Evolutionary conservation across 2,329 filamentous ascomycete species (phyloP), one percentile per base, ranked within the genome.

Genomic region (Sporothrix phasma): DNA sequence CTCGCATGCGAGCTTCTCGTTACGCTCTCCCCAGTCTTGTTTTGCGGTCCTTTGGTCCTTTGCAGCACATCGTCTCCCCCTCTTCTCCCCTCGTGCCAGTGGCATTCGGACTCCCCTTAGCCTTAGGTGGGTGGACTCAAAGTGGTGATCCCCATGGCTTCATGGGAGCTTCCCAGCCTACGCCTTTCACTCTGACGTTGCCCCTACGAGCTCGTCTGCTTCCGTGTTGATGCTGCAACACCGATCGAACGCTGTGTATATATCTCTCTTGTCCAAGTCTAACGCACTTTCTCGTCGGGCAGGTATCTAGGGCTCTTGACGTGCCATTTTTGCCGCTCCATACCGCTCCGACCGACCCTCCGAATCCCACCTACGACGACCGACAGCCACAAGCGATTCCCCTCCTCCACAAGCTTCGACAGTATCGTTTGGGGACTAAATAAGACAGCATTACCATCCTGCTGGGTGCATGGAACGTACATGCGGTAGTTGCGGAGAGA

Each of bases 401-500:
- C n/a, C 15, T 47, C 41, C 10, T 29, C 15, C 8, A 41, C 59
- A 41, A 39, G 29, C 26, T 11, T 15, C 1, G 17, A 47, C 13
- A 22, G 1, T 6, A 46, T 5, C 13, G 13, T 46, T 39, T 11
- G 6, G 54, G 6, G 10, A 39, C 7, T 10, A 3, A 41, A 39
- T 26, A 49, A 34, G n/a, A 17, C 17, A 31, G 34, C 11, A 45
- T 19, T 10, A 15, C 34, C 34, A 10, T 10, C 24, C 34, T 61
- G 54, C 43, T 41, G 29, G 26, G 45, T 64, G 53, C 60, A 65
- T 67, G 62, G 45, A 47, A 29, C 8, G n/a, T 60, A 63, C 54
- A 61, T 66, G 59, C 24, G 51, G 46, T 46, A 63, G 64, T 26
- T 41, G 64, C 39, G 54, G 58, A 59, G 49, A 56, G 61, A 61